These are phyloP conservation scores for Oldenlandia corymbosa DNA, from an alignment of 257 asterid species.

Conservation along the genomic window DNA sequence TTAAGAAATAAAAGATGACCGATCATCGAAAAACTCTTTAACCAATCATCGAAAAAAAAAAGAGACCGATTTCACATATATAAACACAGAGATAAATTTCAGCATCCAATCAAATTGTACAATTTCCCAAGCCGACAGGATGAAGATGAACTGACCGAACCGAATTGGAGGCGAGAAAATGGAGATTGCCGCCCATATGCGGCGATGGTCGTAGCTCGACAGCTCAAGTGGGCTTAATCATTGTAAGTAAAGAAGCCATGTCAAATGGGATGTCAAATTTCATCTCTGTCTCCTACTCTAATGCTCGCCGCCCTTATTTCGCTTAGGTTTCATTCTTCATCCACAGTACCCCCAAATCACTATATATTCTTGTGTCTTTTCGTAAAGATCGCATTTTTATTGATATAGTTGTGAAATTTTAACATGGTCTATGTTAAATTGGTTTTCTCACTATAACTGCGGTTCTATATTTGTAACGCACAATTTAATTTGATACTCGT, in stretches of 20 bases:
- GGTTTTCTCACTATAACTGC: no score
- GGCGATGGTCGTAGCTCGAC: slow-evolving; percentile 59
- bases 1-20: no score
- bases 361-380: neutral
- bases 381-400: neutral
- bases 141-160: neutral
- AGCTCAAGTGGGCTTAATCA: slow-evolving; percentile 71
- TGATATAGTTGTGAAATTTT: neutral
- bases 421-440: neutral
- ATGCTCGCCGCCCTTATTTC: slow-evolving; percentile 65
- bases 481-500: no score
- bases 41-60: no score
- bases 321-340: slow-evolving; percentile 67
- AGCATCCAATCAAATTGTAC: no score
- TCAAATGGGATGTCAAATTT: slow-evolving; percentile 79
- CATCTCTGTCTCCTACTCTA: slow-evolving; percentile 75
- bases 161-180: slow-evolving; percentile 14
- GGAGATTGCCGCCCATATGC: slow-evolving; percentile 42
- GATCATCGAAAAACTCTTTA: no score
- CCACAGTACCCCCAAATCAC: slow-evolving; percentile 30
- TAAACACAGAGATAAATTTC: no score
- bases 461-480: no score
- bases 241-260: slow-evolving; percentile 70
- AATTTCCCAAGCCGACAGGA: no score
- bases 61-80: no score